These are phyloP conservation scores for Coleophoma crateriformis DNA, from an alignment of 2,329 filamentous ascomycete genomes.

Conservation along the genomic window DNA sequence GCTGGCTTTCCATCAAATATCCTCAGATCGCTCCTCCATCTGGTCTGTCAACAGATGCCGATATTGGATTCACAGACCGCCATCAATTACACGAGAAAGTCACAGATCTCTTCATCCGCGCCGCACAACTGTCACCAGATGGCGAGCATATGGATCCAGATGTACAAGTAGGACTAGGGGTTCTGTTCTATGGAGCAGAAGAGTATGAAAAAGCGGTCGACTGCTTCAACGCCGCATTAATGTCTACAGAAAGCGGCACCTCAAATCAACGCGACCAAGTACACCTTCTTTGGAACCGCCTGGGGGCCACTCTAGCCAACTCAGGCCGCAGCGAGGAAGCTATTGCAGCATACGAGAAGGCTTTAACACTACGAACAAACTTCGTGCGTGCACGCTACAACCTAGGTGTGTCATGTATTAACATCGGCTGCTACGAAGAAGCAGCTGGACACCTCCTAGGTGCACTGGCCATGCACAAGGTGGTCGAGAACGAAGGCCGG, in stretches of 20 bases:
- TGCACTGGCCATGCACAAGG: constrained; percentile 91
- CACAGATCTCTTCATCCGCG: constrained; percentile 84
- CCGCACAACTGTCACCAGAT: constrained; percentile 84
- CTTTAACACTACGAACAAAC: constrained; percentile 83
- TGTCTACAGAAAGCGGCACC: constrained; percentile 75
- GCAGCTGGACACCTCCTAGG: constrained; percentile 89
- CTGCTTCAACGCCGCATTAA: constrained; percentile 90
- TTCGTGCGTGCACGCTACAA: constrained; percentile 98
- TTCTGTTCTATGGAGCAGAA: constrained; percentile 95
- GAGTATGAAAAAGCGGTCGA: constrained; percentile 98
- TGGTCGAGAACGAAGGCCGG: constrained; percentile 79
- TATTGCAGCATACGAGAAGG: constrained; percentile 93
- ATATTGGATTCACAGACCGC: constrained; percentile 91
- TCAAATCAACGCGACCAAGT: constrained; percentile 82
- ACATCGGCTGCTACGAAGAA: constrained; percentile 91
- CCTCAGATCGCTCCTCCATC: constrained; percentile 67
- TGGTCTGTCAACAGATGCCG: constrained; percentile 67
- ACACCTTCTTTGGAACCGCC: constrained; percentile 93
- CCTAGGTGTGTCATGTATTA: constrained; percentile 92
- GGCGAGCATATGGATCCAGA: constrained; percentile 97
- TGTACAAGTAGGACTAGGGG: constrained; percentile 93
- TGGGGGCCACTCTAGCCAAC: constrained; percentile 94
- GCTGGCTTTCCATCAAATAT: constrained; percentile 96
- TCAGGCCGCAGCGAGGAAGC: constrained; percentile 90
- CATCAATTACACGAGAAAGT: constrained; percentile 85